phyloP scores from a whole-genome alignment of 768 basidiomycete genomes.

The Cyathus striatus region DNA sequence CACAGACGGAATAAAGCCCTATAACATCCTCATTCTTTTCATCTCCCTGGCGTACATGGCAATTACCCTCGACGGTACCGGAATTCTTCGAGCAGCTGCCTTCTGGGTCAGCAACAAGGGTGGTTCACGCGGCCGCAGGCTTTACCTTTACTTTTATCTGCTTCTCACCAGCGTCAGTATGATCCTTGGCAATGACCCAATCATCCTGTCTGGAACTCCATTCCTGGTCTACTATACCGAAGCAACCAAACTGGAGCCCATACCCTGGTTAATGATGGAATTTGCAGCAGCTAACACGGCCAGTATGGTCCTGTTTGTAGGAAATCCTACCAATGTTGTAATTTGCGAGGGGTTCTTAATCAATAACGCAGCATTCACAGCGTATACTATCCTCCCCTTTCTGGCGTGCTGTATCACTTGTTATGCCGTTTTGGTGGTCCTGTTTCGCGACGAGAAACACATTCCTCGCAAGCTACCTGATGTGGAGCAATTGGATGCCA shows the following conservation, averaged over 20 bases:
- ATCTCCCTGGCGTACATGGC: slow-evolving; percentile 91
- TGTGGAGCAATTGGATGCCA: slow-evolving; percentile 38
- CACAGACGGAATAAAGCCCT: slow-evolving; percentile 72
- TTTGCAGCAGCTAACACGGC: slow-evolving; percentile 80
- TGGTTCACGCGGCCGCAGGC: slow-evolving; percentile 61
- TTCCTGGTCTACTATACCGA: slow-evolving; percentile 87
- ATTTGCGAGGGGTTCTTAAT: slow-evolving; percentile 83
- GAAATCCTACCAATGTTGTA: slow-evolving; percentile 93
- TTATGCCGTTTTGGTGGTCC: slow-evolving; percentile 49
- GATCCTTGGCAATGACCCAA: slow-evolving; percentile 89
- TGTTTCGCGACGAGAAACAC: slow-evolving; percentile 52
- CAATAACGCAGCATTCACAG: slow-evolving; percentile 74
- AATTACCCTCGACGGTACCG: slow-evolving; percentile 86
- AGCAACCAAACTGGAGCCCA: slow-evolving; percentile 50
- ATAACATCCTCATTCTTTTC: slow-evolving; percentile 92
- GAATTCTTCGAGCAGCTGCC: slow-evolving; percentile 80
- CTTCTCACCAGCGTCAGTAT: slow-evolving; percentile 77
- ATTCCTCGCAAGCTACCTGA: slow-evolving; percentile 42
- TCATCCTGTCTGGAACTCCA: slow-evolving; percentile 87
- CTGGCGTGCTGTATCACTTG: slow-evolving; percentile 62
- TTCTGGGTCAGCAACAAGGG: slow-evolving; percentile 85
- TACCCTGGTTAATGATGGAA: slow-evolving; percentile 69
- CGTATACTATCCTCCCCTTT: slow-evolving; percentile 80
- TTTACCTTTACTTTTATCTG: slow-evolving; percentile 79
- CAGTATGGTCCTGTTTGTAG: slow-evolving; percentile 71